Evolutionary conservation across 371 early-diverging fungal genomes (phyloP).

Genomic region (Dichotomocladium elegans): DNA sequence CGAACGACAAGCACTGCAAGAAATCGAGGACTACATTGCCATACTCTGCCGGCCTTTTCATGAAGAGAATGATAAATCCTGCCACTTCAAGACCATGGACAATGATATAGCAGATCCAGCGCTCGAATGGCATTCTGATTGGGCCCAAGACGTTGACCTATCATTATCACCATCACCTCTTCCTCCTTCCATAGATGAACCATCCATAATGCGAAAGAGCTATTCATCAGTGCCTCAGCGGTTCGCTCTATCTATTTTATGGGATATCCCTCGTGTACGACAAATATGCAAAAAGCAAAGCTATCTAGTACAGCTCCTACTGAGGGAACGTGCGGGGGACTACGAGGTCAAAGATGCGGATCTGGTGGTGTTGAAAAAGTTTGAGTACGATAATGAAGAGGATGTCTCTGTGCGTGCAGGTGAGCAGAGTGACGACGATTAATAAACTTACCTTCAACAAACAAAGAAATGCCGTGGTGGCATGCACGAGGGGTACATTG

Average conservation of each 20-base stretch:
- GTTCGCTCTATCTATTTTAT: slow-evolving; percentile 14
- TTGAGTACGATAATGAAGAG: neutral
- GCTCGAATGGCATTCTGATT: slow-evolving; percentile 10
- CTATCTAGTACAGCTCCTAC: slow-evolving; percentile 10
- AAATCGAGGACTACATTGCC: slow-evolving; percentile 17
- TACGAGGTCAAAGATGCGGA: slow-evolving; percentile 10
- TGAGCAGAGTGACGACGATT: neutral
- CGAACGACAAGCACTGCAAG: slow-evolving; percentile 9
- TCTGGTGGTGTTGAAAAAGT: slow-evolving; percentile 7
- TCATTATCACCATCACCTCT: slow-evolving; percentile 4
- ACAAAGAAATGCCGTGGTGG: too few species aligned
- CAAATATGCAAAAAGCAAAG: slow-evolving; percentile 20
- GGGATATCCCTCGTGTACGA: slow-evolving; percentile 28
- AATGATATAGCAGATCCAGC: too few species aligned
- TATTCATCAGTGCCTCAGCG: slow-evolving; percentile 9
- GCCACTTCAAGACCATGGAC: too few species aligned
- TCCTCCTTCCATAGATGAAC: neutral
- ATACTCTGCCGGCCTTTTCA: too few species aligned
- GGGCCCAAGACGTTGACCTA: slow-evolving; percentile 6
- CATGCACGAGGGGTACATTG: too few species aligned
- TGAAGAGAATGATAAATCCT: too few species aligned
- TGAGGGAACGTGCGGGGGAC: neutral
- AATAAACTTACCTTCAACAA: too few species aligned
- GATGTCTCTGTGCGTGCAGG: too few species aligned
- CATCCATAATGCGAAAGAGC: neutral